Evolutionary conservation across 1,139 yeast genomes (phyloP), one percentile per base, ranked within the genome.

Genomic region (Geotrichum phurueaensis): DNA sequence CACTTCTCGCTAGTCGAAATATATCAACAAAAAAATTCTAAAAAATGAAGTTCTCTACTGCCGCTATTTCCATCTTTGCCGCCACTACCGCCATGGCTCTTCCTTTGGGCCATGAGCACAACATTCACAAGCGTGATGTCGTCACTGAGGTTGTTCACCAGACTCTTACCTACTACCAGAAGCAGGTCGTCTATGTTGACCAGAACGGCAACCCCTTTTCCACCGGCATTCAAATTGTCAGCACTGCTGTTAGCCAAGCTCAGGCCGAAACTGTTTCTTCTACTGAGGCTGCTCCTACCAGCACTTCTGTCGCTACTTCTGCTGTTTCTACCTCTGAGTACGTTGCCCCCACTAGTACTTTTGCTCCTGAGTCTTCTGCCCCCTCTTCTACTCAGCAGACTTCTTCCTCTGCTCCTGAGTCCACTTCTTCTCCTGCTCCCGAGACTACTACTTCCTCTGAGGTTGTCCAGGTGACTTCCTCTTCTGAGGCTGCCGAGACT

Each of bases 131-230:
- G 63, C 68, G 73, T 31, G 73, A 63, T 36, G 61, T 71, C 43
- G 75, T 73, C 56, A 74, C 77, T 56, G 69, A 72, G 61, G 64
- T 64, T 51, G 71, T 71, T 51, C 69, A 69, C 59, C 71, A 69
- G 49, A 72, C 76, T 53, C 67, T 68, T 62, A 66, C 64, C 59
- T 69, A 69, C 56, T 73, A 73, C 68, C 71, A 73, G 64, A 65
- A 73, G 60, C 70, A 70, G 57, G 69, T 73, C 56, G 72, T 75
- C 55, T 68, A 66, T 58, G 77, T 73, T 25, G 75, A 75, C 65
- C 66, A 64, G 59, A 58, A 71, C 59, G 77, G 77, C 39, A 60
- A 51, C 53, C 76, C 76, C 22, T 66, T 66, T 60, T 61, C 70
- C 59, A 74, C 77, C 58, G 65, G 65, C 31, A 64, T 64, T 57